These are phyloP conservation scores for Scheffersomyces amazonensis DNA, from an alignment of 805 yeast genomes.

Conservation along the genomic window DNA sequence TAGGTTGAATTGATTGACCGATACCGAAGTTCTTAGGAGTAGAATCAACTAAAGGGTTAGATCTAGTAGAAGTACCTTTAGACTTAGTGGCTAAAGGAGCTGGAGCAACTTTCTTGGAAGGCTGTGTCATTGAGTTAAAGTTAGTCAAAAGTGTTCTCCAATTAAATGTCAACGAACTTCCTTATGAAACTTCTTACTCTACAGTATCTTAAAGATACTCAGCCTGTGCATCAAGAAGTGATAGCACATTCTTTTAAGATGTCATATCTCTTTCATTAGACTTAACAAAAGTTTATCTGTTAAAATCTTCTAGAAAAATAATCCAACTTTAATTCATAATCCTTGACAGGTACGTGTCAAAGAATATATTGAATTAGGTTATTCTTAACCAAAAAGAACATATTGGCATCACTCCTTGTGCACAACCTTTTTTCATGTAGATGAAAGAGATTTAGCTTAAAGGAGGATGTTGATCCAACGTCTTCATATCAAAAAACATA, in stretches of 20 bases:
- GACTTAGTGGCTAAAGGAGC: conserved; percentile 43
- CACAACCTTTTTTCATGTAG: conserved; percentile 8
- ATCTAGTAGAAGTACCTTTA: conserved; percentile 22
- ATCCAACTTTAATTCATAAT: neutral
- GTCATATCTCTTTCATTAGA: too few species aligned
- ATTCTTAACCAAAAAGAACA: conserved; percentile 2
- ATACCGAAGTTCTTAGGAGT: conserved; percentile 93
- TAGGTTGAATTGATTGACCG: conserved; percentile 95
- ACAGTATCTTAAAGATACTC: conserved; percentile 40
- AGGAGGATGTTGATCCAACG: conserved; percentile 24
- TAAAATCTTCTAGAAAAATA: neutral
- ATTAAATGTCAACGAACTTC: conserved; percentile 22
- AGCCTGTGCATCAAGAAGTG: conserved; percentile 45
- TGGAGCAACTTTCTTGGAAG: conserved; percentile 53
- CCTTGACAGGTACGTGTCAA: too few species aligned
- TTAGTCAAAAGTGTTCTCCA: conserved; percentile 21
- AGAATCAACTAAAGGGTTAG: conserved; percentile 83
- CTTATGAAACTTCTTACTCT: conserved; percentile 27
- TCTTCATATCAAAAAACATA: conserved; percentile 19
- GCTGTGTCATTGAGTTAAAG: conserved; percentile 51
- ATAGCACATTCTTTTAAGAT: conserved; percentile 11
- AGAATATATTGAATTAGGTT: conserved; percentile 1
- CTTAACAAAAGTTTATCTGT: neutral
- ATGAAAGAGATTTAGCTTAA: conserved; percentile 15
- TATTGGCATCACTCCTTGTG: conserved; percentile 9